These are phyloP conservation scores for Kluyveromyces siamensis DNA, from an alignment of 805 yeast species.

Conservation along the genomic window DNA sequence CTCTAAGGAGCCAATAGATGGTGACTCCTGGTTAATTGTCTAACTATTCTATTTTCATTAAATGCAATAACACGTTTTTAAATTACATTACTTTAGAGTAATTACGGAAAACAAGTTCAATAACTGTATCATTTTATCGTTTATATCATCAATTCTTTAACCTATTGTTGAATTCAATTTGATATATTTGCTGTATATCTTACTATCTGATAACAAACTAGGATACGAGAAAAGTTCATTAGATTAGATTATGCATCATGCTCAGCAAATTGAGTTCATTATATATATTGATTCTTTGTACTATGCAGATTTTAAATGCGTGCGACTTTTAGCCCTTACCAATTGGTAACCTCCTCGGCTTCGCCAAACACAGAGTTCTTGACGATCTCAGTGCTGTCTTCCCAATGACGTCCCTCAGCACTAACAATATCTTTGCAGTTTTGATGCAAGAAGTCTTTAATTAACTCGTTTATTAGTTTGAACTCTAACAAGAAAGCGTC, in stretches of 20 bases:
- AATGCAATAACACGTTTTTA: too few relatives aligned
- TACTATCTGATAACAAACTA: too few relatives aligned
- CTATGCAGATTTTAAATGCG: not conserved
- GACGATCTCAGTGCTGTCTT: conserved; percentile 34
- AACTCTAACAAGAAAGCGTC: conserved; percentile 94
- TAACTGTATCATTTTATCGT: too few relatives aligned
- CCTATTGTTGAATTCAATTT: too few relatives aligned
- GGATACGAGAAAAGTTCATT: too few relatives aligned
- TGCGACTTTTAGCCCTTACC: conserved; percentile 39
- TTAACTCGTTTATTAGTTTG: conserved; percentile 62
- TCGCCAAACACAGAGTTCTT: conserved; percentile 81
- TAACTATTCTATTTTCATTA: not conserved
- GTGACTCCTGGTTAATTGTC: conserved; percentile 14
- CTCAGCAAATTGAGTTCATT: too few relatives aligned
- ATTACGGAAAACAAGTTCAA: too few relatives aligned
- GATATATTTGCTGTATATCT: too few relatives aligned
- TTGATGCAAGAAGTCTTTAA: conserved; percentile 53
- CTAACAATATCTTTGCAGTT: conserved; percentile 52
- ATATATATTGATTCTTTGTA: too few relatives aligned
- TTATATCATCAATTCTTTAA: too few relatives aligned
- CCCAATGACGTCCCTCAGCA: conserved; percentile 31
- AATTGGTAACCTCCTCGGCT: conserved; percentile 86
- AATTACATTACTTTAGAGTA: too few relatives aligned
- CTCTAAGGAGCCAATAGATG: conserved; percentile 5
- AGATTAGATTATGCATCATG: too few relatives aligned